phyloP scores from a whole-genome alignment of 345 rosid genomes.

The Pistacia atlantica region DNA sequence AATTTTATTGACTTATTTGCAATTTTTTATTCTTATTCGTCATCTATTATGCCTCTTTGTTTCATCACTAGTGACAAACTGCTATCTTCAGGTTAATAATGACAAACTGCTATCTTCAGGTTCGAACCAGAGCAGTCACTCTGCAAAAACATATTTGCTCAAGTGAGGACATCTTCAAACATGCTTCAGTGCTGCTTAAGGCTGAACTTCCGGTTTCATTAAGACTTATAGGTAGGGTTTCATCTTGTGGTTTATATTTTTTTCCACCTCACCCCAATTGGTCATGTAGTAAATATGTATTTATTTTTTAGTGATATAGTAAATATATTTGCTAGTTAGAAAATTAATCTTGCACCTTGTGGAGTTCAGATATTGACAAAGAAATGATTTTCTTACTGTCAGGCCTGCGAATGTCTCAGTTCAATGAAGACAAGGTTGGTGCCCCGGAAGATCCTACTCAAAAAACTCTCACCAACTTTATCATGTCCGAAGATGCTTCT shows the following conservation, averaged over 20 bases:
- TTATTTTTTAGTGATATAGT: too few species aligned
- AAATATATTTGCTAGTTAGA: neutral
- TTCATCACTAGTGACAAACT: neutral
- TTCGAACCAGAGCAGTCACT: slow-evolving; percentile 77
- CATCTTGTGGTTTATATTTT: neutral
- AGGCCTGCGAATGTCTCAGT: slow-evolving; percentile 90
- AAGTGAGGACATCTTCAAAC: slow-evolving; percentile 64
- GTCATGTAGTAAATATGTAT: neutral
- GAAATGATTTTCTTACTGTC: slow-evolving; percentile 23
- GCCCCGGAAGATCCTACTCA: slow-evolving; percentile 63
- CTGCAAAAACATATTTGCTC: slow-evolving; percentile 64
- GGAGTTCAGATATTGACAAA: slow-evolving; percentile 11
- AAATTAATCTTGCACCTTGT: slow-evolving; percentile 9
- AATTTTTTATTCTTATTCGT: too few species aligned
- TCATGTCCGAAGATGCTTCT: slow-evolving; percentile 45
- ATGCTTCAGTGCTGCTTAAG: slow-evolving; percentile 75
- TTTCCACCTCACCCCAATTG: neutral
- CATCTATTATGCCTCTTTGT: slow-evolving; percentile 5
- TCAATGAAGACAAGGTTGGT: slow-evolving; percentile 52
- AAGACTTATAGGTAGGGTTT: slow-evolving; percentile 72
- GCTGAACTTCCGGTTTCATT: slow-evolving; percentile 92
- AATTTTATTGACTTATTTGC: too few species aligned
- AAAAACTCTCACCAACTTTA: slow-evolving; percentile 56
- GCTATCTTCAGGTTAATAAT: too few species aligned
- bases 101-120: slow-evolving; percentile 45